A percentile compares a stretch with the other conserved stretches of the same genome.
Evolutionary conservation across 1,139 yeast genomes (phyloP).

Genomic region (Petasospora fabianii): DNA sequence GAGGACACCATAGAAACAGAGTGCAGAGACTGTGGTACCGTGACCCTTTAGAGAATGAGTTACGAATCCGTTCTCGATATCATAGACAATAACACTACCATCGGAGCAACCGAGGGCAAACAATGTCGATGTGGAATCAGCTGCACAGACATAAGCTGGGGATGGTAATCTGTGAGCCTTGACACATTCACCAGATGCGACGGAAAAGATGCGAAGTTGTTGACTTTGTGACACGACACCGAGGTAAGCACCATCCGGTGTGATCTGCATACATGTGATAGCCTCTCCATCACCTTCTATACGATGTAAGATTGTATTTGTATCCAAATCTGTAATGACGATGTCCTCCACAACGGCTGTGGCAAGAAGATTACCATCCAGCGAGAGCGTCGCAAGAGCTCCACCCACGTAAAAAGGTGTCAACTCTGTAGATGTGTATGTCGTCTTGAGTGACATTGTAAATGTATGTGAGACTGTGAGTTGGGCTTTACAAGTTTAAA

Average conservation of each 20-base stretch:
- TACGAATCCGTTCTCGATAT: conserved; percentile 78
- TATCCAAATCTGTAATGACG: conserved; percentile 58
- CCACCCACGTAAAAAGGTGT: conserved; percentile 87
- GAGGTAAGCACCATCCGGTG: conserved; percentile 70
- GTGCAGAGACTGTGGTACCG: conserved; percentile 83
- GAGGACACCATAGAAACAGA: conserved; percentile 69
- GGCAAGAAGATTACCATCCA: conserved; percentile 68
- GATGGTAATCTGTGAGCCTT: conserved; percentile 61
- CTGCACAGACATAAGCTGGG: conserved; percentile 76
- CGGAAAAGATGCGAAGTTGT: conserved; percentile 61
- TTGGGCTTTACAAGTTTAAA: too few species aligned
- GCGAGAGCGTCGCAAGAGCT: conserved; percentile 64
- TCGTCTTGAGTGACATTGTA: conserved; percentile 25
- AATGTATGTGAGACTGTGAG: too few species aligned
- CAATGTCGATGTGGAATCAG: conserved; percentile 78
- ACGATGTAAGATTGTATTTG: conserved; percentile 55
- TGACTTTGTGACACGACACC: conserved; percentile 83
- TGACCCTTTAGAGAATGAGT: conserved; percentile 94
- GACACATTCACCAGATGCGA: conserved; percentile 38
- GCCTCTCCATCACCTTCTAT: conserved; percentile 85
- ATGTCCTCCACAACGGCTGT: conserved; percentile 77
- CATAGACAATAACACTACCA: conserved; percentile 91
- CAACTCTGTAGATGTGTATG: conserved; percentile 44
- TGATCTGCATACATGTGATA: conserved; percentile 67
- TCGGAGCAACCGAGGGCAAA: conserved; percentile 96